Evolutionary conservation across 768 basidiomycete genomes (phyloP).

Genomic region (Favolaschia claudopus): DNA sequence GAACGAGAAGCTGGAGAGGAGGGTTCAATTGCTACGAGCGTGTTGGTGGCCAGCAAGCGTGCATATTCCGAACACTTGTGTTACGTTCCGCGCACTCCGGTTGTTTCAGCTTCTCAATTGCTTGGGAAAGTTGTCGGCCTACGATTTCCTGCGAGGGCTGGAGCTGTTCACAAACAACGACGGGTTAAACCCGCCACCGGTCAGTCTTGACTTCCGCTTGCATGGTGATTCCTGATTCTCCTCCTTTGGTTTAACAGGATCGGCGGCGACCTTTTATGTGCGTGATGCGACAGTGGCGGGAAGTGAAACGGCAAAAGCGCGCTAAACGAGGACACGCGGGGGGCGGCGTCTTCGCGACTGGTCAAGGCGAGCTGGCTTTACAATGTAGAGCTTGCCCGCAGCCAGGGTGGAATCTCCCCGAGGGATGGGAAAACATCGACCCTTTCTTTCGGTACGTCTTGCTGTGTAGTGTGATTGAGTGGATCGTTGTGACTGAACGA

Average conservation of each 20-base stretch:
- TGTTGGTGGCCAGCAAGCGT: constrained; percentile 20
- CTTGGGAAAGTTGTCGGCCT: constrained; percentile 13
- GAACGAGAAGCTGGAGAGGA: neutral
- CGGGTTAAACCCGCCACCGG: neutral
- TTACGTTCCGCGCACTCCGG: constrained; percentile 5
- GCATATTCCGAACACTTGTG: constrained; percentile 4
- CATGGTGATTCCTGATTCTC: neutral
- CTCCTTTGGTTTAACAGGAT: neutral
- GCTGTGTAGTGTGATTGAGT: neutral
- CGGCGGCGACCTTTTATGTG: constrained; percentile 15
- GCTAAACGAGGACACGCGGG: constrained; percentile 12
- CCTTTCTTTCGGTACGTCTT: neutral
- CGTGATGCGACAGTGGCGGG: constrained; percentile 9
- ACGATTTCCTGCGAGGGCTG: constrained; percentile 12
- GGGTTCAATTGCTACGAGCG: constrained; percentile 1
- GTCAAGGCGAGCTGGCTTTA: constrained; percentile 4
- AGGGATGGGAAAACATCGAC: neutral
- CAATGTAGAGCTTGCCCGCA: constrained; percentile 24
- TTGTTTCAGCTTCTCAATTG: constrained; percentile 18
- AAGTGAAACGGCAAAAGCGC: constrained; percentile 10
- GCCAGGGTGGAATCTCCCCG: constrained; percentile 15
- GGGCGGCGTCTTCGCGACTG: neutral
- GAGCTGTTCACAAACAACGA: neutral
- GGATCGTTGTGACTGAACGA: neutral
- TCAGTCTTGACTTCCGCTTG: neutral